Evolutionary conservation across 73 alveolate species (phyloP), one percentile per base, ranked within the genome.

Genomic region (Effrenium voratum): DNA sequence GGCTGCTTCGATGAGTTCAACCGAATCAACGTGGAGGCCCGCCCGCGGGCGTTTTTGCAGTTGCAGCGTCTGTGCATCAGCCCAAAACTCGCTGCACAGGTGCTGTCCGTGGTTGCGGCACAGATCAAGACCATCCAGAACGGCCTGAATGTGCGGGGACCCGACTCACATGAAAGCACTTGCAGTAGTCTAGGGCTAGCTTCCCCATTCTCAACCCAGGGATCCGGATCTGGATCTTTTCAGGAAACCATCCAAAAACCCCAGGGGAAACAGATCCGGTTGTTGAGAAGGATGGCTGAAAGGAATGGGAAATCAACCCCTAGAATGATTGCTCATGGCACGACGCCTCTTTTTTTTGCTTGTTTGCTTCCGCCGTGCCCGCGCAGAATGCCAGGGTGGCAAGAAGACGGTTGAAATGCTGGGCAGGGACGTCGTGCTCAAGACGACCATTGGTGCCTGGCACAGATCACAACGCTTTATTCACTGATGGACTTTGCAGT

Each of bases 1-100:
- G 99, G 99, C 73, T 99, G 99, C 99, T 99, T 99, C 99, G 99
- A 99, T 99, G 99, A 99, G 99, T 99, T 99, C 99, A 99, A 99
- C 99, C 99, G 99, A 99, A 99, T 99, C 92, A 99, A 99, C 93
- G 99, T 99, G 75, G 99, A 99, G 99, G 80, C 60, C 40, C n/a
- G n/a, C n/a, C n/a, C n/a, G n/a, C n/a, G n/a, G n/a, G n/a, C n/a
- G n/a, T n/a, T n/a, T n/a, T n/a, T n/a, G n/a, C n/a, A n/a, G n/a
- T n/a, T n/a, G n/a, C n/a, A n/a, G n/a, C 63, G 26, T 52, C 8
- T 12, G 19, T 19, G 26, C 63, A 12, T 12, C 63, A 52, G 19
- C 63, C 63, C 63, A 12, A 52, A 52, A 52, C 63, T 19, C 63
- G 8, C 63, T 52, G 5, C 24, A 57, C 80, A 87, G 93, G 99